phyloP scores from a whole-genome alignment of 805 yeast species.

The Metschnikowia aberdeeniae region DNA sequence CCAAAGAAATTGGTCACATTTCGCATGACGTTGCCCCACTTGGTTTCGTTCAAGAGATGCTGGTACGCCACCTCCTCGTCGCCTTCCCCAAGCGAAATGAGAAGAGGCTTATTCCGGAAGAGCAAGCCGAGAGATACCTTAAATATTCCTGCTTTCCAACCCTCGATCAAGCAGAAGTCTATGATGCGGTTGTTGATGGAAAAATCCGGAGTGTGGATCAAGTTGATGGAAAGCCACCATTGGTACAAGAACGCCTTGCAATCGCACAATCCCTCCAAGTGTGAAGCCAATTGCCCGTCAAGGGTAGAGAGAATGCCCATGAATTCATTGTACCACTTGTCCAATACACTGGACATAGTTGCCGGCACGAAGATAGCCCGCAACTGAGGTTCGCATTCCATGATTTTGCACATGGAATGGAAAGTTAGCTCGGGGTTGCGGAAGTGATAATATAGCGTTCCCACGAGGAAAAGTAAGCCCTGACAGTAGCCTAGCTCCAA shows the following conservation, averaged over 20 bases:
- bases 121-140: conserved; percentile 53
- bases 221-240: conserved; percentile 61
- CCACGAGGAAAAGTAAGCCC: conserved; percentile 60
- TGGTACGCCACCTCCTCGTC: conserved; percentile 44
- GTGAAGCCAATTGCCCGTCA: conserved; percentile 40
- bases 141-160: conserved; percentile 51
- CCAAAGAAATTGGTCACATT: conserved; percentile 39
- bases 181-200: conserved; percentile 45
- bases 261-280: conserved; percentile 41
- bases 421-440: conserved; percentile 40
- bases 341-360: conserved; percentile 52
- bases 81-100: conserved; percentile 27
- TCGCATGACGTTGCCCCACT: conserved; percentile 40
- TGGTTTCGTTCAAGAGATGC: conserved; percentile 40
- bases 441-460: conserved; percentile 46
- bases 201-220: conserved; percentile 56
- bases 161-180: conserved; percentile 50
- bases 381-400: conserved; percentile 52
- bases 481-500: conserved; percentile 67
- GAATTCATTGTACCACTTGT: conserved; percentile 51
- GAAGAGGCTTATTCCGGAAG: conserved; percentile 43
- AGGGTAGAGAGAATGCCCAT: conserved; percentile 36
- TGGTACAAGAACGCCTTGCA: conserved; percentile 51
- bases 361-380: conserved; percentile 48
- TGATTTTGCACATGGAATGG: conserved; percentile 50